phyloP scores from a whole-genome alignment of 805 yeast genomes.

The Zygosaccharomyces pseudorouxii region DNA sequence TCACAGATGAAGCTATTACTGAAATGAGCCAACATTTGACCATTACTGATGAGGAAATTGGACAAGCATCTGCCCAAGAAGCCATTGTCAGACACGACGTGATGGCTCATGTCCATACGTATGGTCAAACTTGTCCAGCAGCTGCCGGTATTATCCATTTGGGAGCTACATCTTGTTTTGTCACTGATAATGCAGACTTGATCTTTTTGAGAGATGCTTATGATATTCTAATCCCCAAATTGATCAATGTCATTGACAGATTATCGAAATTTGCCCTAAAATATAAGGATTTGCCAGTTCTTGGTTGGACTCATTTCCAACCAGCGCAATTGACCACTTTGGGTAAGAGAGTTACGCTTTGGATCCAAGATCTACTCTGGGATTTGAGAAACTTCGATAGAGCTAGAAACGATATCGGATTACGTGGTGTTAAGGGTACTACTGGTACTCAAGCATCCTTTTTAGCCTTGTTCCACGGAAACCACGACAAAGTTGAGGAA shows the following conservation, averaged over 20 bases:
- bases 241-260: slow-evolving; percentile 92
- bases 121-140: slow-evolving; percentile 86
- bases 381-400: slow-evolving; percentile 92
- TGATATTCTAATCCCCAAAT: slow-evolving; percentile 87
- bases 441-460: slow-evolving; percentile 99
- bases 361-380: slow-evolving; percentile 98
- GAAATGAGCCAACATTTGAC: slow-evolving; percentile 74
- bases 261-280: slow-evolving; percentile 81
- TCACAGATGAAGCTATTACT: slow-evolving; percentile 86
- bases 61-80: slow-evolving; percentile 84
- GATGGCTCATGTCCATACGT: slow-evolving; percentile 97
- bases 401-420: slow-evolving; percentile 93
- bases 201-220: slow-evolving; percentile 95
- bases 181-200: slow-evolving; percentile 96
- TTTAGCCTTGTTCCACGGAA: slow-evolving; percentile 90
- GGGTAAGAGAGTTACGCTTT: slow-evolving; percentile 95
- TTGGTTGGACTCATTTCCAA: slow-evolving; percentile 99
- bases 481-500: slow-evolving; percentile 92
- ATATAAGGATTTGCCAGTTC: slow-evolving; percentile 91
- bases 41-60: slow-evolving; percentile 91
- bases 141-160: slow-evolving; percentile 98
- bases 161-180: slow-evolving; percentile 97
- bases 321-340: slow-evolving; percentile 99
- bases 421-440: slow-evolving; percentile 98
- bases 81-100: slow-evolving; percentile 98